Evolutionary conservation across 192 early-diverging fungal species (phyloP).

Genomic region (Chytriomyces confervae): DNA sequence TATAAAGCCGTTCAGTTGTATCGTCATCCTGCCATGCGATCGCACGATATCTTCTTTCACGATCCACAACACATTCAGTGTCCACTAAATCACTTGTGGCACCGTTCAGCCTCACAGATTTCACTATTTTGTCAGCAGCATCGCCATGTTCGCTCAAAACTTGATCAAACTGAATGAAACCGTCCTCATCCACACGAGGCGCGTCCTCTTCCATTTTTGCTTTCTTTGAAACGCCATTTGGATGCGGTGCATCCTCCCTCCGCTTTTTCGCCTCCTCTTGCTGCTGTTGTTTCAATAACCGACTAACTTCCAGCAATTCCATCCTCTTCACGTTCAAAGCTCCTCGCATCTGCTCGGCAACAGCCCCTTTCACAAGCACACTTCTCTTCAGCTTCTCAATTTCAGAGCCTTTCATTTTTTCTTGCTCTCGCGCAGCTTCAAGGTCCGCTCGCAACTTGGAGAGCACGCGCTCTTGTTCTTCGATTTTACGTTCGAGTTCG

Average conservation of each 20-base stretch:
- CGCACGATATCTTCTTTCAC: neutral
- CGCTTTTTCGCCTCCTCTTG: neutral
- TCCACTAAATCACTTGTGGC: neutral
- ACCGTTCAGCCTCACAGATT: neutral
- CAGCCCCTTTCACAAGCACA: conserved; percentile 7
- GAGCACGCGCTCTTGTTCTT: neutral
- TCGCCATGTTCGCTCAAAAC: neutral
- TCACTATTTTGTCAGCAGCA: neutral
- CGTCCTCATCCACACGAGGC: neutral
- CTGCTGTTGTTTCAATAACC: neutral
- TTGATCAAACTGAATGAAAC: conserved; percentile 14
- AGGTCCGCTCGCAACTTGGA: neutral
- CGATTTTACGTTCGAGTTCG: neutral
- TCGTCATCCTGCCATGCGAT: conserved; percentile 9
- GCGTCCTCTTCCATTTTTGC: neutral
- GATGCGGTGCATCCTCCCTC: neutral
- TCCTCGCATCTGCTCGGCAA: conserved; percentile 6
- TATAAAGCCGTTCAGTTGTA: conserved; percentile 15
- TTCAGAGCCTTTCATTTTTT: neutral
- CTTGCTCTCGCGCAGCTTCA: neutral
- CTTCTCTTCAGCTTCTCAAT: neutral
- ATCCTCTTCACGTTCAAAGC: neutral
- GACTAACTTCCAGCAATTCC: neutral
- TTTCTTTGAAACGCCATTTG: neutral
- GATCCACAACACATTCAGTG: neutral